Percentiles rank a stretch among this genome's conserved stretches.
phyloP scores from a whole-genome alignment of 2,329 filamentous ascomycete genomes.

The Trichophyton mentagrophytes region DNA sequence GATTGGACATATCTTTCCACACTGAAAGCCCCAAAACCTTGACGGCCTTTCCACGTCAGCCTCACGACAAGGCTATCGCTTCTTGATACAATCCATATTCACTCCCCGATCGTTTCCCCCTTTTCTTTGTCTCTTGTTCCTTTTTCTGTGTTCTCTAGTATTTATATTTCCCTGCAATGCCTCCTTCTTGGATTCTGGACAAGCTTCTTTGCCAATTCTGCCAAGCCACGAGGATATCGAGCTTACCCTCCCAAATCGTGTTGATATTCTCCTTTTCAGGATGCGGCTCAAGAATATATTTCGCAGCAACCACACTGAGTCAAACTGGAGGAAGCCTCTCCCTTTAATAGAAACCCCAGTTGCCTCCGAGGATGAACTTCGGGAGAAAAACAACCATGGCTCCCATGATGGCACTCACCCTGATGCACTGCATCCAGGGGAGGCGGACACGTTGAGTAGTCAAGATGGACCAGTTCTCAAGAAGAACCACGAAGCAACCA shows the following conservation, averaged over 20 bases:
- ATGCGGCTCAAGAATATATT: conserved; percentile 5
- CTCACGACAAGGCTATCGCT: neutral
- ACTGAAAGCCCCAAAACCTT: neutral
- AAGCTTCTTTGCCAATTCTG: neutral
- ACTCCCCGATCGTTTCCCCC: neutral
- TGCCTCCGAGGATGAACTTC: neutral
- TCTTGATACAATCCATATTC: neutral
- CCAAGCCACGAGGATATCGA: neutral
- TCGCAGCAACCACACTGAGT: neutral
- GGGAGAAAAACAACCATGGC: neutral
- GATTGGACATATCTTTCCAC: neutral
- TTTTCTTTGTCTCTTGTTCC: neutral
- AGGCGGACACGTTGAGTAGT: neutral
- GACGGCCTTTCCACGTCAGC: neutral
- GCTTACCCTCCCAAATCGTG: neutral
- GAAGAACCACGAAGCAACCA: conserved; percentile 12
- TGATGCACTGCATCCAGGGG: neutral
- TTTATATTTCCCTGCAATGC: neutral
- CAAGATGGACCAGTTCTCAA: neutral
- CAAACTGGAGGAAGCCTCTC: neutral
- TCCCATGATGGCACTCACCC: neutral
- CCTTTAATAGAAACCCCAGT: neutral
- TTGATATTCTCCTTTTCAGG: neutral
- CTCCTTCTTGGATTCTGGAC: neutral
- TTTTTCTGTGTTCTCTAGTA: neutral